Conservation (phyloP, 805 yeast species). For the Yarrowia porcina region DNA sequence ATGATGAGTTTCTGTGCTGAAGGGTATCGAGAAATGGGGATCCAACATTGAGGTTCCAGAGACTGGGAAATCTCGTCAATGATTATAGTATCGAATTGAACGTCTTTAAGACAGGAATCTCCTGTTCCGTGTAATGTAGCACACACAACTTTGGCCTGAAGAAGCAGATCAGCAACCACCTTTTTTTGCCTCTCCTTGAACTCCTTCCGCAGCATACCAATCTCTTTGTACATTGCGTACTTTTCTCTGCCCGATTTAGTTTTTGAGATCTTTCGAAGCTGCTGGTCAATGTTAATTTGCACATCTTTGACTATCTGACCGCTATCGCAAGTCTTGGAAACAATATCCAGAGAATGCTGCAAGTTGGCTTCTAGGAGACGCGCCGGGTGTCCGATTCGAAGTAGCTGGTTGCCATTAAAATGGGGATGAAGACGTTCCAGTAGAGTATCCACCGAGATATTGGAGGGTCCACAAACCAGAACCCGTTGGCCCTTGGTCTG, state of each 20-base stretch:
- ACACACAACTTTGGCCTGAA: conserved; percentile 64
- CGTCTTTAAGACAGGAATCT: conserved; percentile 58
- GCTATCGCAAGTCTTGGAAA: conserved; percentile 56
- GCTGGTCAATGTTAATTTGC: conserved; percentile 60
- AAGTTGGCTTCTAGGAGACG: conserved; percentile 61
- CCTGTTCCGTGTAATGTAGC: conserved; percentile 90
- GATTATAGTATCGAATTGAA: conserved; percentile 73
- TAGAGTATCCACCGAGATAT: conserved; percentile 87
- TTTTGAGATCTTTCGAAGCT: conserved; percentile 53
- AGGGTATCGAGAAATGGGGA: conserved; percentile 70
- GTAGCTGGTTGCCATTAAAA: conserved; percentile 48
- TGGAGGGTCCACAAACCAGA: conserved; percentile 91
- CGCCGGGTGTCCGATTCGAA: conserved; percentile 93
- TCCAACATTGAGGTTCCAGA: conserved; percentile 95
- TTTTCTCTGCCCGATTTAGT: conserved; percentile 63
- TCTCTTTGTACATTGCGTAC: conserved; percentile 61
- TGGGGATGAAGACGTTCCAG: conserved; percentile 62
- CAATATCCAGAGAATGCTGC: conserved; percentile 71
- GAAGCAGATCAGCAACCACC: conserved; percentile 55
- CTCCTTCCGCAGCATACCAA: conserved; percentile 69
- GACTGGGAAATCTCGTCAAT: conserved; percentile 96
- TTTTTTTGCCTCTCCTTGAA: conserved; percentile 62
- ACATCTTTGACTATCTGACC: conserved; percentile 66
- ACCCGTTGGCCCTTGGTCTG: conserved; percentile 50
- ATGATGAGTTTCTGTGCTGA: conserved; percentile 59